Percentiles rank a stretch among this genome's conserved stretches.
phyloP scores from a whole-genome alignment of 2,329 filamentous ascomycete genomes.

The Leptographium procerum region DNA sequence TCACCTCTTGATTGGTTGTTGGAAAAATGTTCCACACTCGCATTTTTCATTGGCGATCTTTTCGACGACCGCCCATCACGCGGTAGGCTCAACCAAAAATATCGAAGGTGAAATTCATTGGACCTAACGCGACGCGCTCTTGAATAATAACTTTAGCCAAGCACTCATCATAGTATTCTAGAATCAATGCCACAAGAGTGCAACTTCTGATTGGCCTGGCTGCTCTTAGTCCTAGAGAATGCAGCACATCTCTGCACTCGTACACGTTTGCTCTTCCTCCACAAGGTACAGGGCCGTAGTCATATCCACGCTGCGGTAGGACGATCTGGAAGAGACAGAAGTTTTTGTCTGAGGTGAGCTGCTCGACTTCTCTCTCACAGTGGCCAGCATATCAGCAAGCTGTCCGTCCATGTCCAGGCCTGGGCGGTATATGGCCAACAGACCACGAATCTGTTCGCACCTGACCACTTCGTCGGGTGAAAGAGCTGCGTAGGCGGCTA shows the following conservation, averaged over 20 bases:
- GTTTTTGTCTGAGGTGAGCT: background rate
- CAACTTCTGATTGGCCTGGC: no score
- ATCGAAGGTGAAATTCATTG: no score
- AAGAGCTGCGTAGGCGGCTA: slow-evolving; percentile 2
- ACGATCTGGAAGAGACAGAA: no score
- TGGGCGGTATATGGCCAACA: background rate
- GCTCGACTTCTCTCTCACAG: background rate
- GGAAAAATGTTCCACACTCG: background rate
- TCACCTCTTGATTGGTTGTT: slow-evolving; percentile 4
- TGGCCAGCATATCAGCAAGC: background rate
- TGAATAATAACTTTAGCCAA: no score
- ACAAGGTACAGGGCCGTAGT: no score
- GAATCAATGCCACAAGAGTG: no score
- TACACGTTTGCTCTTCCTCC: background rate
- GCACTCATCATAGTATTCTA: no score
- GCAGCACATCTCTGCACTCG: background rate
- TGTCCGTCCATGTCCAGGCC: background rate
- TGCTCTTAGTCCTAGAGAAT: background rate
- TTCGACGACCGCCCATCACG: background rate
- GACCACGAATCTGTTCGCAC: background rate
- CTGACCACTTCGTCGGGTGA: background rate
- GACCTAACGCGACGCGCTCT: no score
- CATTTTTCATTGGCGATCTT: background rate
- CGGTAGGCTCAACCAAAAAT: background rate
- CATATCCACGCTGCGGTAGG: no score